Evolutionary conservation across 179 eudicot species (phyloP), one percentile per base, ranked within the genome.

Genomic region (Silene coronaria): DNA sequence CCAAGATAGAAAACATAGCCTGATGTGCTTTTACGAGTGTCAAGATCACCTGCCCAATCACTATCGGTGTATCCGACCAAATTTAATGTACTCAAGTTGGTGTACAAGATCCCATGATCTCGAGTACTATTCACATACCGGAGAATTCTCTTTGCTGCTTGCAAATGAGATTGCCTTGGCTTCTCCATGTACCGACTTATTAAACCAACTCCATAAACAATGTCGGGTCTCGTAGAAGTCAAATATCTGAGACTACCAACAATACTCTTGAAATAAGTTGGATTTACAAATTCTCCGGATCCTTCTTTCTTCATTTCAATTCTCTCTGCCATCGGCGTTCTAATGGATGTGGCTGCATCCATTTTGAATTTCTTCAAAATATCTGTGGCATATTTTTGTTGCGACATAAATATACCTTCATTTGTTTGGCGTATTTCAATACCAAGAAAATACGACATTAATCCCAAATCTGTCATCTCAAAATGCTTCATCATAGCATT

Each of bases 171-270:
- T 21, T 32, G 53, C 1, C 4, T 1, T 7, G 67, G 51, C 58
- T 60, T 30, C 14, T 59, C 55, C 73, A 22, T 46, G 62, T 9
- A 71, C 1, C 23, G 58, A 38, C 70, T 74, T 13, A 74, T 61
- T 12, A 74, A 19, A 6, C 67, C 68, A 38, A 60, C 55, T 60
- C 77, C 69, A 74, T 36, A 74, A 1, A 61, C 68, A 61, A 74
- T 74, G 17, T 74, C 58, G 13, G 69, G 59, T n/a, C 70, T 74
- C 12, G 58, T 74, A 24, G 58, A 59, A 32, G 70, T 74, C 34
- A 74, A 74, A 32, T 17, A 55, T 6, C 65, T 36, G 4, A 72
- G 34, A 30, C 75, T 72, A 26, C 66, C 75, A 27, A 72, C 75
- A 28, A 28, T 27, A 27, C 66, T 57, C 21, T 57, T 72, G 12